Evolutionary conservation across 805 yeast species (phyloP), one percentile per base, ranked within the genome.

Genomic region (Brettanomyces custersianus): DNA sequence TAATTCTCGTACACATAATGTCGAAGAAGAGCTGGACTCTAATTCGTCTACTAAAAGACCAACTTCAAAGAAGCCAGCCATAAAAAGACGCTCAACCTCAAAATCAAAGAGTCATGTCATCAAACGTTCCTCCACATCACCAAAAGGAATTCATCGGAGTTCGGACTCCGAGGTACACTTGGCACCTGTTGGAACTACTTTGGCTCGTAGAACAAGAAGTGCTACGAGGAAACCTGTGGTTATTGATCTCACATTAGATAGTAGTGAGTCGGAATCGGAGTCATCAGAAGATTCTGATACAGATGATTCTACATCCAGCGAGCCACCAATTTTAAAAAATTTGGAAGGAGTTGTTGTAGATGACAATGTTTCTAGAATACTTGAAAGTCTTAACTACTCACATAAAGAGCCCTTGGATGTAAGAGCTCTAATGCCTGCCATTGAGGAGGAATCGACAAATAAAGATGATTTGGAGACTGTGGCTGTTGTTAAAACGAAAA

Each of bases 141-240:
- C n/a, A n/a, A n/a, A n/a, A n/a, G n/a, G n/a, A n/a, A n/a, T n/a
- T n/a, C n/a, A n/a, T n/a, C n/a, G n/a, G n/a, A n/a, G n/a, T n/a
- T n/a, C n/a, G n/a, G n/a, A n/a, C 12, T 25, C 28, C 15, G n/a
- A 6, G 28, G n/a, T 6, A 11, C n/a, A 12, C 6, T n/a, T 7
- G n/a, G 28, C 17, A 8, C 15, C 28, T 3, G n/a, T 8, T 25
- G 8, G 9, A 29, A 9, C 31, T 8, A n/a, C 31, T 12, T 24
- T 30, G 24, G 11, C 24, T 20, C 10, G 24, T 12, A 30, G 33
- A 30, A 30, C 33, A 20, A 18, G 33, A 30, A 30, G 24, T 30
- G 33, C 33, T 7, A 20, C 33, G 5, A 16, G 33, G 22, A 30
- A 30, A 20, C 33, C 33, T 5, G 13, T 19, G 13, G 12, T 30